These are phyloP conservation scores for Clavulina sp. DNA, from an alignment of 768 basidiomycete species.

Conservation along the genomic window DNA sequence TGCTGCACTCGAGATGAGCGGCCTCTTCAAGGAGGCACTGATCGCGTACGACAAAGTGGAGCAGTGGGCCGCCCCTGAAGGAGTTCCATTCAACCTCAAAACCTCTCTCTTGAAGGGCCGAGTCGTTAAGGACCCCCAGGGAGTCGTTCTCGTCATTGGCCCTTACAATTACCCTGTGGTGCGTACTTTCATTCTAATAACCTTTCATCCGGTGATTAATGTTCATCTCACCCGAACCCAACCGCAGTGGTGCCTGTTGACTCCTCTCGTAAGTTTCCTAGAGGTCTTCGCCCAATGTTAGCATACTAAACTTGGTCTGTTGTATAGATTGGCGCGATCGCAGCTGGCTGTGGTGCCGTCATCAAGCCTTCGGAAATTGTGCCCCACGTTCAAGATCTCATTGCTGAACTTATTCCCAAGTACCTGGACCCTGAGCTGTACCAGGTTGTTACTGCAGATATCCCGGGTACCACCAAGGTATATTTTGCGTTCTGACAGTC, in stretches of 20 bases:
- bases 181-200: too few relatives aligned
- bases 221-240: too few relatives aligned
- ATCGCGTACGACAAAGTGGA: constrained; percentile 44
- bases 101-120: constrained; percentile 43
- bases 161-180: constrained; percentile 14
- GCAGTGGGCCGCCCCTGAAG: constrained; percentile 55
- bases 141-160: constrained; percentile 14
- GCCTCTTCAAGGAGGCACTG: constrained; percentile 34
- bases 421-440: constrained; percentile 55
- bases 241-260: too few relatives aligned
- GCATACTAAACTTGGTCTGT: too few relatives aligned
- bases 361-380: constrained; percentile 64
- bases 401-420: constrained; percentile 51
- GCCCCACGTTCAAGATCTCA: constrained; percentile 34
- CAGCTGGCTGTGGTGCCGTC: constrained; percentile 55
- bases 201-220: too few relatives aligned
- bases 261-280: too few relatives aligned
- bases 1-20: constrained; percentile 42
- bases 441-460: constrained; percentile 50
- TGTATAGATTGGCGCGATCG: constrained; percentile 40
- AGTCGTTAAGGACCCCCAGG: constrained; percentile 56
- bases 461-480: constrained; percentile 45
- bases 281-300: too few relatives aligned
- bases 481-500: too few relatives aligned
- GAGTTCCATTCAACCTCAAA: constrained; percentile 35